Evolutionary conservation across 148 eudicot genomes (phyloP).

Genomic region (Nepenthes gracilis): DNA sequence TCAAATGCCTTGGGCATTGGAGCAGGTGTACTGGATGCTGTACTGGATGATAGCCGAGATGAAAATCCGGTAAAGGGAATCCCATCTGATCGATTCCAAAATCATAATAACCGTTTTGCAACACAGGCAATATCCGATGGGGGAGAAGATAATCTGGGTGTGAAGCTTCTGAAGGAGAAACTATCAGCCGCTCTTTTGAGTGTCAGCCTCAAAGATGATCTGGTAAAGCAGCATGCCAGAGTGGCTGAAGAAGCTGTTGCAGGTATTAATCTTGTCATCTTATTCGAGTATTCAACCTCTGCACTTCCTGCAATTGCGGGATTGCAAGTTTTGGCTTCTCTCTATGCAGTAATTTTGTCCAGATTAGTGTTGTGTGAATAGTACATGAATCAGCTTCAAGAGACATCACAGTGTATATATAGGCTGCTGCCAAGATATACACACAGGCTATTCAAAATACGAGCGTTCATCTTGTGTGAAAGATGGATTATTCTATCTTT

Average conservation of each 20-base stretch:
- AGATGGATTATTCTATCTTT: neutral
- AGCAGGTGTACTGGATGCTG: too few species aligned
- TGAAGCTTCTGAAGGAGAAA: constrained; percentile 53
- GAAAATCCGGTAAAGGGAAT: too few species aligned
- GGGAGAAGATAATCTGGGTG: constrained; percentile 28
- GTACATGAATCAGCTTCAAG: too few species aligned
- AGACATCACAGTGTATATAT: neutral
- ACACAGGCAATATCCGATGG: neutral
- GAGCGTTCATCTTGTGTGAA: too few species aligned
- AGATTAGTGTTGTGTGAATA: too few species aligned
- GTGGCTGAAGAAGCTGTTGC: constrained; percentile 97
- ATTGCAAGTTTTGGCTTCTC: too few species aligned
- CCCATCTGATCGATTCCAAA: neutral
- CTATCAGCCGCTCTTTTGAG: constrained; percentile 77
- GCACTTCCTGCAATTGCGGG: neutral
- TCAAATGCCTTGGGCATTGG: too few species aligned
- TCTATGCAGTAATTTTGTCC: too few species aligned
- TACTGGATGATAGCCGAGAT: too few species aligned
- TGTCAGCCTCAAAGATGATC: constrained; percentile 74
- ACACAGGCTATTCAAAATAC: neutral
- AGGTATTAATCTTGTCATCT: constrained; percentile 27
- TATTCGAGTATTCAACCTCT: neutral
- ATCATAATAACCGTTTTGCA: constrained; percentile 4
- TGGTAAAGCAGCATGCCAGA: constrained; percentile 79
- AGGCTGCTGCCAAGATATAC: neutral